Percentiles rank a stretch among this genome's conserved stretches.
phyloP scores from a whole-genome alignment of 768 basidiomycete genomes.

The Tremella mesenterica region DNA sequence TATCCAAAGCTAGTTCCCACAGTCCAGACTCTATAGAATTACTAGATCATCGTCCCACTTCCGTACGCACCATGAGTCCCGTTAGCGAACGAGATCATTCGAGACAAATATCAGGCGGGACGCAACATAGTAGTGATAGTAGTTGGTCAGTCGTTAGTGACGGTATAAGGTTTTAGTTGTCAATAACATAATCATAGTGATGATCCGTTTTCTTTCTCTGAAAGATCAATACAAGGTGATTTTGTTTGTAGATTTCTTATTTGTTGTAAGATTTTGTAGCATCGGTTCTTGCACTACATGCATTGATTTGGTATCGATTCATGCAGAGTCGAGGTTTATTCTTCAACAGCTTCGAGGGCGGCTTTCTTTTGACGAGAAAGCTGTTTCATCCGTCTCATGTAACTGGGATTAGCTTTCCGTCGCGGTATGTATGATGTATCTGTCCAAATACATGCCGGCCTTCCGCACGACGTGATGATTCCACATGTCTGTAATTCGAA shows the following conservation, averaged over 20 bases:
- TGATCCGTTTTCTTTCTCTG: neutral
- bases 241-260: too few relatives aligned
- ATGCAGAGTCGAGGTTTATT: constrained; percentile 3
- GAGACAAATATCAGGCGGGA: too few relatives aligned
- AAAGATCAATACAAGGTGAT: too few relatives aligned
- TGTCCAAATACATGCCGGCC: too few relatives aligned
- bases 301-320: neutral
- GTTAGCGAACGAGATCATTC: too few relatives aligned
- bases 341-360: constrained; percentile 31
- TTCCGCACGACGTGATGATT: too few relatives aligned
- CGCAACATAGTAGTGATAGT: constrained; percentile 12
- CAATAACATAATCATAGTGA: neutral
- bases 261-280: neutral
- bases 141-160: constrained; percentile 19
- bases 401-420: constrained; percentile 53
- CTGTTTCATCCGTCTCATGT: constrained; percentile 78
- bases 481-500: too few relatives aligned
- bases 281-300: neutral
- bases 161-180: neutral
- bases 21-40: neutral
- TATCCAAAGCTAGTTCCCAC: neutral
- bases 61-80: too few relatives aligned
- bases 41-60: too few relatives aligned
- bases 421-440: too few relatives aligned
- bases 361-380: constrained; percentile 61